phyloP scores from a whole-genome alignment of 768 basidiomycete genomes.

The Dentipellis sp. region DNA sequence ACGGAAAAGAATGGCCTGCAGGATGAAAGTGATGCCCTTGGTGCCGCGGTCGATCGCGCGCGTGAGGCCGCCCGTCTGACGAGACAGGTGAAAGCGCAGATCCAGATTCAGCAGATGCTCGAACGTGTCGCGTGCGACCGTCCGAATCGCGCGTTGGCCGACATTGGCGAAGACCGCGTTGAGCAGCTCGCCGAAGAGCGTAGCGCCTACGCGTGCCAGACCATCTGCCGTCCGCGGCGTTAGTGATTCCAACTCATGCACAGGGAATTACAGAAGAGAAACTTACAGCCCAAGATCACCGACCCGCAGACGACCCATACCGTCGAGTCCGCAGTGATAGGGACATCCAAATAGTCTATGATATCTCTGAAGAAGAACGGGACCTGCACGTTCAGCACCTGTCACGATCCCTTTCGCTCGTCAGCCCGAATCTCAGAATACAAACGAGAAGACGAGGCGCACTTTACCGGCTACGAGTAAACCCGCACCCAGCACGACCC shows the following conservation, averaged over 20 bases:
- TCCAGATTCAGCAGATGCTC: conserved; percentile 88
- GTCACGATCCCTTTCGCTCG: not conserved
- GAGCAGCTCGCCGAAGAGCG: conserved; percentile 82
- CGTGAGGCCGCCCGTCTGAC: conserved; percentile 94
- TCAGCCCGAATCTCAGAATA: not conserved
- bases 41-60: conserved; percentile 96
- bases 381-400: conserved; percentile 96
- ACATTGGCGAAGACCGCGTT: conserved; percentile 97
- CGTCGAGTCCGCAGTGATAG: conserved; percentile 61
- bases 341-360: conserved; percentile 83
- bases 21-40: conserved; percentile 96
- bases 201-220: conserved; percentile 80
- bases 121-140: conserved; percentile 93
- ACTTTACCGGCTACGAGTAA: conserved; percentile 86
- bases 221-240: conserved; percentile 50
- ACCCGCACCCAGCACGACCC: conserved; percentile 73
- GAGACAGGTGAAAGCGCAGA: conserved; percentile 82
- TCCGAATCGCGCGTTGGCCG: conserved; percentile 88
- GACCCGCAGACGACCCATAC: conserved; percentile 92
- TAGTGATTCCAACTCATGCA: not conserved
- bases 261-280: not conserved
- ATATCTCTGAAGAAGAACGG: conserved; percentile 90
- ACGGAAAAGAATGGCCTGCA: conserved; percentile 92
- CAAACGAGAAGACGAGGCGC: conserved; percentile 9
- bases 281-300: conserved; percentile 84